phyloP scores from a whole-genome alignment of 305 asterid genomes.

The Fraxinus baroniana region DNA sequence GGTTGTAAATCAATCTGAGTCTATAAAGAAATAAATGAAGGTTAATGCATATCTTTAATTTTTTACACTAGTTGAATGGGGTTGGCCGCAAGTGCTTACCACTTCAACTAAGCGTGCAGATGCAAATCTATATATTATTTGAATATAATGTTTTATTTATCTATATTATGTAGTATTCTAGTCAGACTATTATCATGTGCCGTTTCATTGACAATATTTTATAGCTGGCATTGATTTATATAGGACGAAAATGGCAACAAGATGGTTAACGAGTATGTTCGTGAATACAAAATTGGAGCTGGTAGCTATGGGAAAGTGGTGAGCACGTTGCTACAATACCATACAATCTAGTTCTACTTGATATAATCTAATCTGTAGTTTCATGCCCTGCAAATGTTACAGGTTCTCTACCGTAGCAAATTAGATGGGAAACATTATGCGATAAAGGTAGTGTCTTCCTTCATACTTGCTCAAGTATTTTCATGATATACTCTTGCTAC shows the following conservation, averaged over 20 bases:
- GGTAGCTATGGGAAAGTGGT: constrained; percentile 99
- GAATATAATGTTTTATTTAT: background rate
- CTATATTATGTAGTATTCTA: background rate
- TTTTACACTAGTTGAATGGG: constrained; percentile 14
- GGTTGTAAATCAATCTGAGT: constrained; percentile 6
- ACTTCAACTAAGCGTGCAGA: background rate
- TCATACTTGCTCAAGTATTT: constrained; percentile 23
- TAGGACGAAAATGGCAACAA: constrained; percentile 83
- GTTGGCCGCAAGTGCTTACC: constrained; percentile 10
- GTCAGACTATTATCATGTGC: constrained; percentile 1
- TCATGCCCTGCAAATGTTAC: constrained; percentile 29
- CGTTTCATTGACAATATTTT: constrained; percentile 16
- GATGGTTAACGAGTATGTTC: constrained; percentile 82
- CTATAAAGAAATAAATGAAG: constrained; percentile 8
- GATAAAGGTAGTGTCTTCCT: constrained; percentile 62
- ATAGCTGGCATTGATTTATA: constrained; percentile 10
- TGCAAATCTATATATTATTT: background rate
- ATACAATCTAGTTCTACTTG: constrained; percentile 7
- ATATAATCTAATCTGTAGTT: constrained; percentile 12
- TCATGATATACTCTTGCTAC: constrained; percentile 7
- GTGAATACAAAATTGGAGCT: constrained; percentile 82
- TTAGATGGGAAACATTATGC: constrained; percentile 81
- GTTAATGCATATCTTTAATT: constrained; percentile 7
- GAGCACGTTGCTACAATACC: constrained; percentile 29
- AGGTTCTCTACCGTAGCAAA: constrained; percentile 86